A percentile compares a stretch with the other conserved stretches of the same genome.
Evolutionary conservation across 2,329 filamentous ascomycete species (phyloP).

Genomic region (Septoria petroselini): DNA sequence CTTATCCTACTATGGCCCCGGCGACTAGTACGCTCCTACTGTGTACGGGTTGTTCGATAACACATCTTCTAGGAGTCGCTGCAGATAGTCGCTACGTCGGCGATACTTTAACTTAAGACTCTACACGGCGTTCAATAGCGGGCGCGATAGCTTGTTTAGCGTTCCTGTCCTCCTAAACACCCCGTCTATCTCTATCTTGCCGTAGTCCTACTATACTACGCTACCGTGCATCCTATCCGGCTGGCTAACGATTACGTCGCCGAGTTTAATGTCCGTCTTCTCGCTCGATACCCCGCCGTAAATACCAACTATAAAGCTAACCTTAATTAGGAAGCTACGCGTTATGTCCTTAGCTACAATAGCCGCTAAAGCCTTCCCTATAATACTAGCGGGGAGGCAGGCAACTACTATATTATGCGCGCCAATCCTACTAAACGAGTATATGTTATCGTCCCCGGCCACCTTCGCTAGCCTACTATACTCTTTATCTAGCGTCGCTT

Average conservation of each 20-base stretch:
- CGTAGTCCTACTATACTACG: constrained; percentile 31
- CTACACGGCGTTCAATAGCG: constrained; percentile 5
- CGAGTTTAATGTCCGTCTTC: constrained; percentile 26
- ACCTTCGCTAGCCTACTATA: too few relatives aligned
- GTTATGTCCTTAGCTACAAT: too few relatives aligned
- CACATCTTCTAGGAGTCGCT: too few relatives aligned
- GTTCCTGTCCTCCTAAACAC: constrained; percentile 4
- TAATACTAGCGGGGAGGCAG: too few relatives aligned
- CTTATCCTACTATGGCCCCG: constrained; percentile 3
- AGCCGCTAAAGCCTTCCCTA: too few relatives aligned
- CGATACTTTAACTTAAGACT: not conserved
- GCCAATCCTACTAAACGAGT: too few relatives aligned
- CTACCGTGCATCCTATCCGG: constrained; percentile 23
- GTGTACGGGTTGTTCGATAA: too few relatives aligned
- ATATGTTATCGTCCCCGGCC: too few relatives aligned
- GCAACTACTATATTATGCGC: too few relatives aligned
- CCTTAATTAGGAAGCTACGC: not conserved
- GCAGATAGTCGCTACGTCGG: not conserved
- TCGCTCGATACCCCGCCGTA: constrained; percentile 25
- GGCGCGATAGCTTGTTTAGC: constrained; percentile 8
- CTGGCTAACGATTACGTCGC: constrained; percentile 31
- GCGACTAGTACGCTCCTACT: not conserved
- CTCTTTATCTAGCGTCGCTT: too few relatives aligned
- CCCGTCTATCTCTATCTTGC: constrained; percentile 14
- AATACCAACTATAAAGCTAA: constrained; percentile 26